Evolutionary conservation across 2,329 filamentous ascomycete genomes (phyloP).

Genomic region (Teratosphaeria viscida): DNA sequence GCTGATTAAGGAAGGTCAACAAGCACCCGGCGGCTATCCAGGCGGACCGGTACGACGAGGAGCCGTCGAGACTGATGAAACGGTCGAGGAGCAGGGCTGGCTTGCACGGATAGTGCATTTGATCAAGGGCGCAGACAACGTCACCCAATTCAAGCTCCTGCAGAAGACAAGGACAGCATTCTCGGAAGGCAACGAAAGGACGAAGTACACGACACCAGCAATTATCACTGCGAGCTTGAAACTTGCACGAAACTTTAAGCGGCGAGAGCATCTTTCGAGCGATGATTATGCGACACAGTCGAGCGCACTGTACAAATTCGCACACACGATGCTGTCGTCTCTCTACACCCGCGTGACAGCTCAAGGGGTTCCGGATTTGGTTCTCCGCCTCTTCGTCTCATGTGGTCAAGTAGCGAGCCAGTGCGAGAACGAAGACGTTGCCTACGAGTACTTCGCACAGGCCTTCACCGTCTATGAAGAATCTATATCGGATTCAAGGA

Average conservation of each 20-base stretch:
- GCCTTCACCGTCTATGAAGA: conserved; percentile 98
- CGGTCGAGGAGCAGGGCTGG: conserved; percentile 96
- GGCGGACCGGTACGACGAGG: conserved; percentile 65
- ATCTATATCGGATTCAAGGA: conserved; percentile 85
- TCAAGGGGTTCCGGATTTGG: conserved; percentile 71
- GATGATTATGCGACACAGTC: conserved; percentile 64
- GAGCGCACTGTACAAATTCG: conserved; percentile 86
- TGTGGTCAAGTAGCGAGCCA: conserved; percentile 90
- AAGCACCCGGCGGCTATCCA: conserved; percentile 69
- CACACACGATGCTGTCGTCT: conserved; percentile 77
- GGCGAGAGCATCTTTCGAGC: conserved; percentile 74
- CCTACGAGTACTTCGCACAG: conserved; percentile 97
- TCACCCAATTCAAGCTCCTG: conserved; percentile 80
- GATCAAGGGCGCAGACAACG: conserved; percentile 72
- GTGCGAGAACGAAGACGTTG: conserved; percentile 85
- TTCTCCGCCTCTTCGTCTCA: conserved; percentile 78
- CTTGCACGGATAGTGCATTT: conserved; percentile 85
- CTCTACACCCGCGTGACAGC: conserved; percentile 71
- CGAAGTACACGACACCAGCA: conserved; percentile 89
- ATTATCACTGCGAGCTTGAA: conserved; percentile 84
- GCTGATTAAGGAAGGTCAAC: conserved; percentile 84
- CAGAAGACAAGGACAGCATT: conserved; percentile 82
- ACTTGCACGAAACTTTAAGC: conserved; percentile 78
- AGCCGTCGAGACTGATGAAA: conserved; percentile 84
- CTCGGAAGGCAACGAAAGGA: conserved; percentile 83